Percentiles rank a stretch among this genome's conserved stretches.
Evolutionary conservation across 768 basidiomycete genomes (phyloP).

Genomic region (Mycena leptocephala): DNA sequence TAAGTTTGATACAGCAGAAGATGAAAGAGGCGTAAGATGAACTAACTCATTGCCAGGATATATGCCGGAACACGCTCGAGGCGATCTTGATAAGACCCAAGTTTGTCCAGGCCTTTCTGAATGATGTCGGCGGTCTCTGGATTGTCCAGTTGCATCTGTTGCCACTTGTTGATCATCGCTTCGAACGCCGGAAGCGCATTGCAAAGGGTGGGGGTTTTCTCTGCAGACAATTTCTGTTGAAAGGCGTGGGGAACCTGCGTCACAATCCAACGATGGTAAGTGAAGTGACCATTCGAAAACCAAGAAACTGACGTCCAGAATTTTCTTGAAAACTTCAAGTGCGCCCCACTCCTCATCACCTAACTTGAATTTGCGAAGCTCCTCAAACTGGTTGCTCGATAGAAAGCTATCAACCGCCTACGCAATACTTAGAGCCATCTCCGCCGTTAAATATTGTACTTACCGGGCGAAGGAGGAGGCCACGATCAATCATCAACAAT

Average conservation of each 20-base stretch:
- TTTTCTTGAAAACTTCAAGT: constrained; percentile 38
- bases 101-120: no score
- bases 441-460: constrained; percentile 17
- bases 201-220: no score
- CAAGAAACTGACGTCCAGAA: constrained; percentile 40
- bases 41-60: constrained; percentile 6
- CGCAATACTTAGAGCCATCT: neutral
- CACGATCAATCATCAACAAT: constrained; percentile 46
- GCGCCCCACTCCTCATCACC: constrained; percentile 42
- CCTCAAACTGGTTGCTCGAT: constrained; percentile 35
- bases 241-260: no score
- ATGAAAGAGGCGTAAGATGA: neutral
- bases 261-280: no score
- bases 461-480: constrained; percentile 41
- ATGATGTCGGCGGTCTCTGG: no score
- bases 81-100: no score
- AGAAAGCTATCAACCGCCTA: constrained; percentile 45
- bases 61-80: neutral
- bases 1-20: neutral
- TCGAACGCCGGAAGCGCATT: no score
- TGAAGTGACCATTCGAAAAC: no score
- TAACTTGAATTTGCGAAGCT: constrained; percentile 41
- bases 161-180: no score
- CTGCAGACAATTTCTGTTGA: no score
- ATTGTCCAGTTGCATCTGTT: no score